Base-by-base conservation (phyloP, 2,329 filamentous ascomycete species). In the Microdochium paspali region DNA sequence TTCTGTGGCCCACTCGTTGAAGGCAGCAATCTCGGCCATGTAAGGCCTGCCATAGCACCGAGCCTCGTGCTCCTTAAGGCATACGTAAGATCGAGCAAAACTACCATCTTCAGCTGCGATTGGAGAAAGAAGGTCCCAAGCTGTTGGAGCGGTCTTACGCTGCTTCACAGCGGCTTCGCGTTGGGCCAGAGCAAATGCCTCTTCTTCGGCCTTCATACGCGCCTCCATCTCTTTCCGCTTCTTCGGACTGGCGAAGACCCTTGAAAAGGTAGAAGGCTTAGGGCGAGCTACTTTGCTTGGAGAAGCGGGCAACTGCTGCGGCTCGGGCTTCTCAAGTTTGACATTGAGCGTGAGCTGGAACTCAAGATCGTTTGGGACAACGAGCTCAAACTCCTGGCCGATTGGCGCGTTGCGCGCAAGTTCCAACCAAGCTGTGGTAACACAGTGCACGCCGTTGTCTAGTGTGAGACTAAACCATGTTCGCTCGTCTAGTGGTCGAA, bases 1-100 rank as follows among this genome's bases (percentile, higher is more conserved):
- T 62, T 98, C 93, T 3, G 87, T 83, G 0, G 93, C 93, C 93
- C 93, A 98, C 69, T 98, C 93, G 60, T 98, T 98, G 77, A 97
- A 98, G 67, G 90, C 94, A 18, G 89, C 87, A 48, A 97, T 82
- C 57, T 97, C 90, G 15, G 90, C 88, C 51, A 83, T 84, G 59
- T 91, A 85, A 9, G 89, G 90, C 18, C 93, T 84, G 30, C 93
- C 93, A 58, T 87, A 98, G 60, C 90, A 93, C 52, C 84, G 78
- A 47, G 80, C 74, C 67, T 98, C 93, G 61, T 96, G 90, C 62
- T 95, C 90, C 64, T 91, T 93, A 46, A 98, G 77, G 58, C 89
- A 91, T 18, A 98, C 85, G 57, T 98, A 98, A 3, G 93, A 85
- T 47, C 93, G 85, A 21, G 85, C 93, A 64, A 98, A 98, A 60